phyloP scores from a whole-genome alignment of 2,329 filamentous ascomycete species.

The Aspergillus sp. region DNA sequence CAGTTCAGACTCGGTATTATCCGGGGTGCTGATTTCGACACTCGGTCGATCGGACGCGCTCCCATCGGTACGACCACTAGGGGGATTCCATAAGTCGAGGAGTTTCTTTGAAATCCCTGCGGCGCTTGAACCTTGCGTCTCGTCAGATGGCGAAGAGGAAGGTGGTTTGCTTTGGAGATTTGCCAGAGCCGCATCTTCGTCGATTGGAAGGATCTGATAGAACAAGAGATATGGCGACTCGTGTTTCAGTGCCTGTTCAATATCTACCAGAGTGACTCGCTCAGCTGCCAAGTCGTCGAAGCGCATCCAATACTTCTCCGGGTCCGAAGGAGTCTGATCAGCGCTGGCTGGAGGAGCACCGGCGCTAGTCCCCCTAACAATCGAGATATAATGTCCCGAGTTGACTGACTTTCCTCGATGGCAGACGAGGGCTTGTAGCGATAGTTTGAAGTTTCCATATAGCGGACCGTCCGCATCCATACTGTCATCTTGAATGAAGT shows the following conservation, averaged over 20 bases:
- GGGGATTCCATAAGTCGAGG: constrained; percentile 9
- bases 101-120: constrained; percentile 12
- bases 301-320: constrained; percentile 72
- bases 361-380: constrained; percentile 62
- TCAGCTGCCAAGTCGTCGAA: constrained; percentile 78
- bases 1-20: constrained; percentile 12
- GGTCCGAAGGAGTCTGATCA: constrained; percentile 42
- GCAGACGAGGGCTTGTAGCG: constrained; percentile 83
- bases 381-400: constrained; percentile 83
- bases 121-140: constrained; percentile 14
- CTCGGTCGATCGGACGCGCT: constrained; percentile 25
- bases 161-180: constrained; percentile 26
- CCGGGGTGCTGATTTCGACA: constrained; percentile 27
- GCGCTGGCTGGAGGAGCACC: constrained; percentile 17
- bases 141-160: constrained; percentile 19
- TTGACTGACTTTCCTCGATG: constrained; percentile 78
- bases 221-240: constrained; percentile 93
- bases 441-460: constrained; percentile 84
- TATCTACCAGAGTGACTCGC: constrained; percentile 66
- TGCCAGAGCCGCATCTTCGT: constrained; percentile 48
- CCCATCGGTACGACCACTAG: constrained; percentile 12
- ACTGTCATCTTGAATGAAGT: constrained; percentile 77
- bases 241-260: constrained; percentile 66
- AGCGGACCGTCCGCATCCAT: constrained; percentile 57
- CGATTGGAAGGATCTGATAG: constrained; percentile 85